These are phyloP conservation scores for Cryptosporidium ubiquitum DNA, from an alignment of 169 alveolate genomes.

Conservation along the genomic window DNA sequence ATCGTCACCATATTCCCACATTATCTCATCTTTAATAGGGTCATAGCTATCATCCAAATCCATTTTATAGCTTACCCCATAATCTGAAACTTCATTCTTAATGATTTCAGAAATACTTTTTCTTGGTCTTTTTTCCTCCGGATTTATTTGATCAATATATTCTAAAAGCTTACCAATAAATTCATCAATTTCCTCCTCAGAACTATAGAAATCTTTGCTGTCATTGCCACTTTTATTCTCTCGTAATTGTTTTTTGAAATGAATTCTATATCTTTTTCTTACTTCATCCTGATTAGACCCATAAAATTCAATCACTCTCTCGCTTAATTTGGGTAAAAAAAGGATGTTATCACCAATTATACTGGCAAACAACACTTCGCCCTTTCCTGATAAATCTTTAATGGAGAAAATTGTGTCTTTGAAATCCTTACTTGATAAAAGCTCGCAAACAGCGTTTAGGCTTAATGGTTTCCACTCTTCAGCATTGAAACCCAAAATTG, in stretches of 20 bases:
- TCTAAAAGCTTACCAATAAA: slow-evolving; percentile 43
- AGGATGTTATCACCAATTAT: slow-evolving; percentile 66
- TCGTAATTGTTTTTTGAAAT: slow-evolving; percentile 1
- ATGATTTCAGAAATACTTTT: slow-evolving; percentile 41
- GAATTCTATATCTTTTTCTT: slow-evolving; percentile 64
- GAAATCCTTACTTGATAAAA: slow-evolving; percentile 46
- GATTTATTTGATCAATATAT: slow-evolving; percentile 49
- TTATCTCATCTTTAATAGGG: slow-evolving; percentile 12
- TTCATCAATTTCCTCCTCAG: slow-evolving; percentile 42
- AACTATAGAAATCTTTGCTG: not conserved
- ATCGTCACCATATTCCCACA: slow-evolving; percentile 5
- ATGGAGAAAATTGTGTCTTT: slow-evolving; percentile 64
- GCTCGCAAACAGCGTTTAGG: slow-evolving; percentile 34
- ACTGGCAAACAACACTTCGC: slow-evolving; percentile 44
- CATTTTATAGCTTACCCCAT: slow-evolving; percentile 65
- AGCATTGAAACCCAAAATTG: not conserved
- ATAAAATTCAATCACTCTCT: slow-evolving; percentile 59
- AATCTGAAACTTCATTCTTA: slow-evolving; percentile 22
- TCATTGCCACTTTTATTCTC: not conserved
- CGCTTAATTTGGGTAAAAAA: slow-evolving; percentile 53
- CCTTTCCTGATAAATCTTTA: slow-evolving; percentile 46
- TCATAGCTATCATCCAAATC: slow-evolving; percentile 41
- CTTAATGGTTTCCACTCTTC: slow-evolving; percentile 47
- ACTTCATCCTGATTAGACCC: slow-evolving; percentile 36
- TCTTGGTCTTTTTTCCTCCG: slow-evolving; percentile 55